A percentile compares a stretch with the other conserved stretches of the same genome.
phyloP scores from a whole-genome alignment of 2,329 filamentous ascomycete species.

The Canariomyces notabilis region DNA sequence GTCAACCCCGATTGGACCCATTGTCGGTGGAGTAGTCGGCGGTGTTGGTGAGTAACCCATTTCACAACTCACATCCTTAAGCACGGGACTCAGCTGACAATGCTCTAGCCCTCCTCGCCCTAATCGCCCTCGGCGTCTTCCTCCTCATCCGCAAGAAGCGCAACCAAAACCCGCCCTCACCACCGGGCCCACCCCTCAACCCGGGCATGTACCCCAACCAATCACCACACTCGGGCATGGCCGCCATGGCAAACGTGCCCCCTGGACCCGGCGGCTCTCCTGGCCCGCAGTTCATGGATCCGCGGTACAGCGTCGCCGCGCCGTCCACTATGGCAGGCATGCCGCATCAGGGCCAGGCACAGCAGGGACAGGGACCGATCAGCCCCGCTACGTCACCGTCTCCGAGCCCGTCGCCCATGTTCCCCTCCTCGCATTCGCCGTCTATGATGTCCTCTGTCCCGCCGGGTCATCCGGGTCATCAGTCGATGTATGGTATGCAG shows the following conservation, averaged over 20 bases:
- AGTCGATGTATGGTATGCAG: background rate
- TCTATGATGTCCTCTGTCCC: too few species aligned
- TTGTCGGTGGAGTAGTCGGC: conserved; percentile 20
- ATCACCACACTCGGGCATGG: background rate
- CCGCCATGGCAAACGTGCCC: background rate
- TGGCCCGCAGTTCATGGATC: too few species aligned
- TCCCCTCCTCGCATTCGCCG: too few species aligned
- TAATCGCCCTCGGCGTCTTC: conserved; percentile 15
- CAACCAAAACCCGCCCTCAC: background rate
- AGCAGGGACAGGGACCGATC: too few species aligned
- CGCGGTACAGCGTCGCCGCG: conserved; percentile 7
- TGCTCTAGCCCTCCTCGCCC: conserved; percentile 10
- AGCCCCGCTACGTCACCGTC: background rate
- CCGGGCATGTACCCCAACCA: conserved; percentile 1
- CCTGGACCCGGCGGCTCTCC: background rate
- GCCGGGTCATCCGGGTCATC: too few species aligned
- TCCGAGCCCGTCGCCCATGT: conserved; percentile 8
- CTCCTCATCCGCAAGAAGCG: conserved; percentile 17
- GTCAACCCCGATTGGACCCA: conserved; percentile 12
- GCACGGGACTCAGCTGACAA: background rate
- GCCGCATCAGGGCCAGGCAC: too few species aligned
- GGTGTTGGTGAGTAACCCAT: conserved; percentile 14
- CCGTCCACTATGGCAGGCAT: background rate
- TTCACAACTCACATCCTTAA: background rate
- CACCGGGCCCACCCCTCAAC: background rate